Evolutionary conservation across 306 rosid species (phyloP), one percentile per base, ranked within the genome.

Genomic region (Inga oerstediana): DNA sequence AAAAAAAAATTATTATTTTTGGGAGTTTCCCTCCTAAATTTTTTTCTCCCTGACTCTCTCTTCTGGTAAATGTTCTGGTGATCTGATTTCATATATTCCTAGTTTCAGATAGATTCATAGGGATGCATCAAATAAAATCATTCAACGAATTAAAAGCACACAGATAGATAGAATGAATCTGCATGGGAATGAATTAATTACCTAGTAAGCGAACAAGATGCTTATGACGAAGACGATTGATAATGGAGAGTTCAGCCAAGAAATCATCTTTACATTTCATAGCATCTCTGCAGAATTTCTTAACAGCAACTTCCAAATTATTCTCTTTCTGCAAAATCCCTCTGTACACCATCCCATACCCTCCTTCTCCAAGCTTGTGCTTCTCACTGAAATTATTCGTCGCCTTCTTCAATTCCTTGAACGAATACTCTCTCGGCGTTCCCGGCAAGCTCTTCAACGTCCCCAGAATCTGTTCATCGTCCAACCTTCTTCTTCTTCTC

Each of bases 221-320:
- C 22, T 83, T 93, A 37, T 93, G 97, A 59, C 97, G 97, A 16
- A 93, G 96, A 6, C 97, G 95, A 48, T 93, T 93, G 77, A 93
- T 93, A 3, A 93, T 93, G 49, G 88, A 86, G 59, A 93, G 93
- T 85, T 93, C 97, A 72, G 96, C 81, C 81, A 93, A 83, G 86
- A 93, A 93, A 84, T 93, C 97, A 80, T 90, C 97, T 15, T 88
- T 65, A 34, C 93, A 89, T 72, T 93, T 86, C 83, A 91, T 88
- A 75, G 87, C 85, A 6, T 81, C 97, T 44, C 97, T 85, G 0
- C 94, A 89, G 67, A 93, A 93, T 83, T 54, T 91, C 88, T 93
- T 93, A 44, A 93, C 97, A 0, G 97, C 97, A 3, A 93, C 92
- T 79, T 89, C 85, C 51, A 86, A 6, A 0, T 84, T 59, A 22